These are phyloP conservation scores for Teunomyces aglyptinius DNA, from an alignment of 805 yeast genomes.

Conservation along the genomic window DNA sequence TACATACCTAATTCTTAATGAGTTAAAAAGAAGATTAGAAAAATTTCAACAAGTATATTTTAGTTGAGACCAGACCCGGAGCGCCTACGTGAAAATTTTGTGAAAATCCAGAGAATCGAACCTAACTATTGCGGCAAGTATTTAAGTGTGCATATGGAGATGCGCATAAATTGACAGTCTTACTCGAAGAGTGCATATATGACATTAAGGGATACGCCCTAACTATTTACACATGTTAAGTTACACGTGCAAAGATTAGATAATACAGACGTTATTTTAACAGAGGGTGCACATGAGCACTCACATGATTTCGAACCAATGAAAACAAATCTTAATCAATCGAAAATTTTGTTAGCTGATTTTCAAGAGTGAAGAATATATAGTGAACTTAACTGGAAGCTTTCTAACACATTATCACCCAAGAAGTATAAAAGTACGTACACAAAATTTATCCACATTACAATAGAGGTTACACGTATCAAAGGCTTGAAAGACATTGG, in stretches of 20 bases:
- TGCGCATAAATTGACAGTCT: neutral
- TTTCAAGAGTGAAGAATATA: conserved; percentile 4
- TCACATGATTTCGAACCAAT: conserved; percentile 3
- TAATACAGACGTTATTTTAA: neutral
- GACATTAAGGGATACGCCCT: neutral
- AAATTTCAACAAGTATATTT: conserved; percentile 4
- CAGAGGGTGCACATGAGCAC: conserved; percentile 2
- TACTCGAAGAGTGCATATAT: neutral
- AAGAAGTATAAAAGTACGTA: conserved; percentile 4
- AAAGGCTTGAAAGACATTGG: neutral
- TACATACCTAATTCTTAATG: conserved; percentile 5
- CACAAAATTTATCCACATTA: neutral
- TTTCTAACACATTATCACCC: conserved; percentile 2
- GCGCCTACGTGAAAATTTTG: conserved; percentile 4
- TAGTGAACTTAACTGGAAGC: conserved; percentile 3
- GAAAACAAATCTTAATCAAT: conserved; percentile 4
- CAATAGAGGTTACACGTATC: neutral
- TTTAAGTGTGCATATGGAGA: neutral
- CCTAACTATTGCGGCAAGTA: neutral
- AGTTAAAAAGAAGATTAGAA: conserved; percentile 4
- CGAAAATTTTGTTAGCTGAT: conserved; percentile 5
- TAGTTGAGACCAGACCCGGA: conserved; percentile 1
- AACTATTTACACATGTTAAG: neutral
- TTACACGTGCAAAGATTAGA: neutral
- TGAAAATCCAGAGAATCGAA: neutral